Evolutionary conservation across 108 stramenopile species (phyloP), one percentile per base, ranked within the genome.

Genomic region (Cyclostephanos invisitatus): DNA sequence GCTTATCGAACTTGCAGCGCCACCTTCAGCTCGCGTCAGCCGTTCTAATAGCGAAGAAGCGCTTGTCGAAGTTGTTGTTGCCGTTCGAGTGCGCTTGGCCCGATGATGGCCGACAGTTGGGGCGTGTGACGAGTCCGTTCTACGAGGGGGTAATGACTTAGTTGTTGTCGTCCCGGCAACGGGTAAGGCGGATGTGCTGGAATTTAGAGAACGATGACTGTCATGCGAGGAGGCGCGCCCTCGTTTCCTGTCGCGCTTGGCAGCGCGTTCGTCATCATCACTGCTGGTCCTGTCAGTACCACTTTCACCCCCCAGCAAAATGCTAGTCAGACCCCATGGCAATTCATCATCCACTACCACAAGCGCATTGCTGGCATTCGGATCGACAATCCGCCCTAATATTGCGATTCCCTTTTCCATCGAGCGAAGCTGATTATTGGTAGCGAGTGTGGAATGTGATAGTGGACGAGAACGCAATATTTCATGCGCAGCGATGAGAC

Each of bases 401-500:
- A 63, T 64, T 9, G 74, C 58, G 20, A 80, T 70, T 5, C 68
- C 69, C 53, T 75, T 70, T 61, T 75, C 74, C 35, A 74, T 14
- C 0, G 55, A 62, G 27, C 60, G 49, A 4, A 71, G 48, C 47
- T 42, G 49, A 7, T 46, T 58, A 29, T 62, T 40, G 40, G 59
- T 55, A 10, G 55, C 32, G 21, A 67, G 66, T 25, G 74, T n/a
- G 9, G 67, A 36, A 28, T 59, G 40, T 29, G 56, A 37, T 3
- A 55, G 29, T 27, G 73, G 67, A 58, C 22, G 54, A 17, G 68
- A 61, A 21, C 69, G 74, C 5, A 80, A 68, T 24, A 80, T 70
- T 65, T 80, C 79, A 40, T 80, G 70, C 7, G 79, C 68, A 17
- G 79, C 74, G 0, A 80, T 65, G 10, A 79, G 74, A 27, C 78